Percentiles rank a stretch among this genome's conserved stretches.
Evolutionary conservation across 192 early-diverging fungal species (phyloP).

Genomic region (Backusella psychrophila): DNA sequence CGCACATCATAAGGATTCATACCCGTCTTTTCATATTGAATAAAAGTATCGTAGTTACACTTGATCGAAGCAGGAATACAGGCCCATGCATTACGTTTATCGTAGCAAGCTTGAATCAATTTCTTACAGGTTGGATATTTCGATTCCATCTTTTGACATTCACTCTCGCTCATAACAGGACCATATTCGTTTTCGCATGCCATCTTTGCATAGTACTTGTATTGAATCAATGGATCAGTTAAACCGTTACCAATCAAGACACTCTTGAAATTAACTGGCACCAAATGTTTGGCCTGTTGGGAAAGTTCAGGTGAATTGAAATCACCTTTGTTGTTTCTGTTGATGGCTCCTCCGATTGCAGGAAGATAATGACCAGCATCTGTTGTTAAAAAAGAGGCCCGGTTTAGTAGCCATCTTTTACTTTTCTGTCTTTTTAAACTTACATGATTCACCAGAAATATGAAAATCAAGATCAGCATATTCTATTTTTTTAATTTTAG

Average conservation of each 20-base stretch:
- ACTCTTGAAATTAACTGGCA: slow-evolving; percentile 67
- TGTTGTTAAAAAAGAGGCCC: not conserved
- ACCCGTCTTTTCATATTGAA: slow-evolving; percentile 76
- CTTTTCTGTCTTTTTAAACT: not conserved
- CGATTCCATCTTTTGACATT: slow-evolving; percentile 76
- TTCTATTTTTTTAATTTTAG: slow-evolving; percentile 27
- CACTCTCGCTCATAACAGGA: slow-evolving; percentile 72
- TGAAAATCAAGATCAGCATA: slow-evolving; percentile 79
- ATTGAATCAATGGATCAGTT: slow-evolving; percentile 84
- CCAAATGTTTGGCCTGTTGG: not conserved
- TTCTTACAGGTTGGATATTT: slow-evolving; percentile 77
- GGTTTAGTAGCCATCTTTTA: not conserved
- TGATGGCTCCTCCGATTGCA: slow-evolving; percentile 81
- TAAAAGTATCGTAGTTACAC: slow-evolving; percentile 83
- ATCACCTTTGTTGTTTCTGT: slow-evolving; percentile 39
- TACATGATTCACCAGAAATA: slow-evolving; percentile 63
- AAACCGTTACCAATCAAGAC: slow-evolving; percentile 92
- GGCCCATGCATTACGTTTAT: slow-evolving; percentile 70
- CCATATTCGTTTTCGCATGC: slow-evolving; percentile 78
- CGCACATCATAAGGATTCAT: slow-evolving; percentile 93
- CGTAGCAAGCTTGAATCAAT: slow-evolving; percentile 88
- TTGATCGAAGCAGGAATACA: slow-evolving; percentile 87
- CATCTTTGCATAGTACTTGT: slow-evolving; percentile 88
- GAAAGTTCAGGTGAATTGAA: not conserved
- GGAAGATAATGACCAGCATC: slow-evolving; percentile 92